Evolutionary conservation across 106 monocot species (phyloP), one percentile per base, ranked within the genome.

Genomic region (Vanilla planifolia): DNA sequence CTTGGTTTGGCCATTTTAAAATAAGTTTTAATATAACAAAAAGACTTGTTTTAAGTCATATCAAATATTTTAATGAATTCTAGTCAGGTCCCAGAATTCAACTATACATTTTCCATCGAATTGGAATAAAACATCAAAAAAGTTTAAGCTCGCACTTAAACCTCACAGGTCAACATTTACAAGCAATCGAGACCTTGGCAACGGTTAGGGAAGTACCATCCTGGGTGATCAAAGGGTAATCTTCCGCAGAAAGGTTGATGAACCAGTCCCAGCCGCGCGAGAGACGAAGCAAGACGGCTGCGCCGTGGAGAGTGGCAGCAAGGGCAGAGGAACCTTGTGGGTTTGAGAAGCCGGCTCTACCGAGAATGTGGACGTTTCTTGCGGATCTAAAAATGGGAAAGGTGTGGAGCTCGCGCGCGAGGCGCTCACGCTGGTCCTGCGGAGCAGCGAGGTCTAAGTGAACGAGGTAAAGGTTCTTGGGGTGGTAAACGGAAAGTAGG

Each of bases 181-280:
- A 23, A 25, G 25, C 9, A 50, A 45, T 43, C 6, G 2, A 22
- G 16, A 48, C 33, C 17, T 45, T 0, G 23, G 15, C 22, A 43
- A 26, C 16, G 3, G 19, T 24, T 19, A 33, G 21, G 24, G 39
- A 48, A 27, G 17, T 73, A 95, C 95, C 95, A 60, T 95, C 95
- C 63, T 90, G 95, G 5, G 89, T 79, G 10, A 90, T 69, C 8
- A 95, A 78, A 7, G 95, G 95, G 52, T 95, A 95, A 42, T 86
- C 86, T 15, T 62, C 55, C 15, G 73, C 83, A 3, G 86, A 70
- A 10, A 95, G 80, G 32, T 80, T 86, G 42, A 94, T 60, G 58
- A 88, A 83, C 84, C 84, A 84, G 39, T 76, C 79, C 88, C 88
- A 88, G n/a, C 27, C 22, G 16, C 48, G 10, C 1, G 42, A 63